Conservation (phyloP, 2,329 filamentous ascomycete genomes). For the Clarireedia sp. region DNA sequence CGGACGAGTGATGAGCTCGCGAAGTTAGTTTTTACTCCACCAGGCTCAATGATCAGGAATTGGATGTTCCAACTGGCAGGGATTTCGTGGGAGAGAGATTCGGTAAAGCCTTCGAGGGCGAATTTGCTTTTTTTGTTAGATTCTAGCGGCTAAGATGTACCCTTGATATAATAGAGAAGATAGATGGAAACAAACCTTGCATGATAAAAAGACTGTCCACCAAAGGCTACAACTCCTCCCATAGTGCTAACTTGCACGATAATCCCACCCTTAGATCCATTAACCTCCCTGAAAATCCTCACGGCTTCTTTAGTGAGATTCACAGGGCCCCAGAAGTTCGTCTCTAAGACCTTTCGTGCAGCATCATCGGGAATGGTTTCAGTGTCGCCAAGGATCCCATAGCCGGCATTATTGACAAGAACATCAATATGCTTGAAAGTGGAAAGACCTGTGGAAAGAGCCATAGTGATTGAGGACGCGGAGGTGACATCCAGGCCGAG, state of each 20-base stretch:
- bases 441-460: constrained; percentile 33
- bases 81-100: constrained; percentile 24
- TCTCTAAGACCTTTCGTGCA: constrained; percentile 18
- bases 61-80: neutral
- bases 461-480: constrained; percentile 29
- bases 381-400: constrained; percentile 44
- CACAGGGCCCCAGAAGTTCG: constrained; percentile 6
- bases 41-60: neutral
- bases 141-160: constrained; percentile 23
- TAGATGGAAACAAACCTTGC: constrained; percentile 29
- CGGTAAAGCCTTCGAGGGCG: neutral
- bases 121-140: constrained; percentile 32
- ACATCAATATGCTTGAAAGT: constrained; percentile 45
- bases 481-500: constrained; percentile 40
- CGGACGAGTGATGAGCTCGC: neutral
- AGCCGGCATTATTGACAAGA: constrained; percentile 55
- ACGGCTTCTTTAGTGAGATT: constrained; percentile 6
- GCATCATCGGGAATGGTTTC: constrained; percentile 36
- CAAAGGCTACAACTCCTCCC: neutral
- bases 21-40: neutral
- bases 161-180: constrained; percentile 33
- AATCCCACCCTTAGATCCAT: neutral
- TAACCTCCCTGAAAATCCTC: neutral
- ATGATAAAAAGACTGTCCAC: constrained; percentile 4
- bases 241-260: constrained; percentile 3